A percentile compares a stretch with the other conserved stretches of the same genome.
Conservation (phyloP, 2,329 filamentous ascomycete species). For the Colletotrichum filicis region DNA sequence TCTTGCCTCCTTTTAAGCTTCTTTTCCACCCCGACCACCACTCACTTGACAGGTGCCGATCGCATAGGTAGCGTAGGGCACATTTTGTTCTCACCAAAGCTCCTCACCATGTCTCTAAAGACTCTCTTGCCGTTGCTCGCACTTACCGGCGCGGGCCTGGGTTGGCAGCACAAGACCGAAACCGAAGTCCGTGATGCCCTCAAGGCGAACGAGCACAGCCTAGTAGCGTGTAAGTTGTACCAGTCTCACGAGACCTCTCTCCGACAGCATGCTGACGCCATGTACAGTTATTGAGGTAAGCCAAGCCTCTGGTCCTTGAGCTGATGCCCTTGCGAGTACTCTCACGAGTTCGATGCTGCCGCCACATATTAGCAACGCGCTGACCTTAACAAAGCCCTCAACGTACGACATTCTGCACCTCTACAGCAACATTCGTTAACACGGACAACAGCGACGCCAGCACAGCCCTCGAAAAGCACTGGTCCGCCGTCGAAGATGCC, state of each 20-base stretch:
- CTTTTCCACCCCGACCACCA: background rate
- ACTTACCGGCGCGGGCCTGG: slow-evolving; percentile 1
- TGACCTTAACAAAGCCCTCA: slow-evolving; percentile 10
- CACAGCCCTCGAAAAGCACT: slow-evolving; percentile 49
- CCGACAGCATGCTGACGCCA: background rate
- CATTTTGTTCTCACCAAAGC: background rate
- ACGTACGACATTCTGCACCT: slow-evolving; percentile 2
- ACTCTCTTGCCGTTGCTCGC: slow-evolving; percentile 25
- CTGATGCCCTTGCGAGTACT: background rate
- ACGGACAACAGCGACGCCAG: slow-evolving; percentile 41
- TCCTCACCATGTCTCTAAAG: slow-evolving; percentile 17
- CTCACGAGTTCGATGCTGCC: background rate
- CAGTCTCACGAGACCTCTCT: background rate
- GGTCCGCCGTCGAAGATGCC: slow-evolving; percentile 41
- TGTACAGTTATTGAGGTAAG: slow-evolving; percentile 26
- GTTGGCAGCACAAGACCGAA: slow-evolving; percentile 28
- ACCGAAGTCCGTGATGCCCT: slow-evolving; percentile 22
- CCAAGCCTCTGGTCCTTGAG: background rate
- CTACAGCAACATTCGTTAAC: background rate
- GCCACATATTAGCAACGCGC: background rate
- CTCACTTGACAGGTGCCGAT: background rate
- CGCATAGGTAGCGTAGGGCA: background rate
- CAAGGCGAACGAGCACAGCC: slow-evolving; percentile 37
- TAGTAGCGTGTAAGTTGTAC: slow-evolving; percentile 46
- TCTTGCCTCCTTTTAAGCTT: background rate